phyloP scores from a whole-genome alignment of 2,329 filamentous ascomycete species.

The Colletotrichum destructivum region DNA sequence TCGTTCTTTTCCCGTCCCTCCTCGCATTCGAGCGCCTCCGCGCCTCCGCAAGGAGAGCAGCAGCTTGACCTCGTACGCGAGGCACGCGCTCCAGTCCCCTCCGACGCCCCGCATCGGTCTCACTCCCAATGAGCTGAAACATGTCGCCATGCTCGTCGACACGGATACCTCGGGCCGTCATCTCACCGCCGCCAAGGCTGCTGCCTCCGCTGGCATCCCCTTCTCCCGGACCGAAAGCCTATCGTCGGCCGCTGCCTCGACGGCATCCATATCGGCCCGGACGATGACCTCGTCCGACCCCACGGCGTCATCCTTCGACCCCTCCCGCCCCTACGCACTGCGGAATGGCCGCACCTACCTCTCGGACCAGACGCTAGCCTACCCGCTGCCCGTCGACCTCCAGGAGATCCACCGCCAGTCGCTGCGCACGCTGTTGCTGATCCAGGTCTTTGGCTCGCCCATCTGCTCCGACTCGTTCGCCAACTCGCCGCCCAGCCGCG shows the following conservation, averaged over 20 bases:
- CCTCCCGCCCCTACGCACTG: conserved; percentile 71
- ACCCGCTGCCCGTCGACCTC: conserved; percentile 91
- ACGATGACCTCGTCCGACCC: conserved; percentile 66
- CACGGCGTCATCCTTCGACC: conserved; percentile 57
- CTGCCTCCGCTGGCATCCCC: conserved; percentile 50
- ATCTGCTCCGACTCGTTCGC: conserved; percentile 74
- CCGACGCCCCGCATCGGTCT: conserved; percentile 27
- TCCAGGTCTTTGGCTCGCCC: conserved; percentile 85
- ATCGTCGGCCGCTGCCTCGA: conserved; percentile 62
- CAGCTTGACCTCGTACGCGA: conserved; percentile 32
- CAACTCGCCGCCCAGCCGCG: conserved; percentile 78
- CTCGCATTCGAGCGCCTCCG: conserved; percentile 24
- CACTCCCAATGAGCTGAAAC: conserved; percentile 50
- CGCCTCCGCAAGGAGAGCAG: conserved; percentile 39
- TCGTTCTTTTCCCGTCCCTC: neutral
- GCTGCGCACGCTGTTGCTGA: conserved; percentile 84
- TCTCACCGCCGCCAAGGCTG: conserved; percentile 46
- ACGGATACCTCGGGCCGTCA: conserved; percentile 44
- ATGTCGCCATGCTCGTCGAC: conserved; percentile 55
- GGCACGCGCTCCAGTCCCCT: conserved; percentile 25
- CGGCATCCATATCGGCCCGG: conserved; percentile 57
- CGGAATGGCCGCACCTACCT: conserved; percentile 89
- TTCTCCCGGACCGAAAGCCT: conserved; percentile 61
- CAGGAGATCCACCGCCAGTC: conserved; percentile 90
- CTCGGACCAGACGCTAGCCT: conserved; percentile 78